Evolutionary conservation across 345 rosid genomes (phyloP), one percentile per base, ranked within the genome.

Genomic region (Laguncularia racemosa): DNA sequence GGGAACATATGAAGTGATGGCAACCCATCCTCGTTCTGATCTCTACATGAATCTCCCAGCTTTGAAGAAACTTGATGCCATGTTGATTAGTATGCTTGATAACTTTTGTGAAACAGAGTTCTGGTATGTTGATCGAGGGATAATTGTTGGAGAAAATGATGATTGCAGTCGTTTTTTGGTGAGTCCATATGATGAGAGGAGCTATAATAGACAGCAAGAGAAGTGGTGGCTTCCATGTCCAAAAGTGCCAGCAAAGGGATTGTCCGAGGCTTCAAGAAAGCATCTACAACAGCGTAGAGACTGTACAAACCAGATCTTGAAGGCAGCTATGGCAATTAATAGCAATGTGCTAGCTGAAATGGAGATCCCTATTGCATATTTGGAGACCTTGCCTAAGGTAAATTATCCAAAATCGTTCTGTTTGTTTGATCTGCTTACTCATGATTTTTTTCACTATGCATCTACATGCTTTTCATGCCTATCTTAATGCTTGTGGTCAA

Each of bases 251-350:
- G 56, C 81, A 50, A 77, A 76, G 47, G 95, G 99, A 46, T 71
- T 95, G 71, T 90, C 93, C 0, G 82, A 82, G 38, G 97, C 81
- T 50, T 62, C 82, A 1, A 88, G 92, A 71, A 90, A 85, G 80
- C 81, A 75, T 46, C 61, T 95, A 67, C 95, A 88, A 73, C 95
- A 90, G 56, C 84, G 87, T 40, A 77, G 89, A 60, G 97, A 95
- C 69, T 87, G 87, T 61, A 81, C 97, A 2, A 90, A 84, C 65
- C 97, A 95, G 81, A 88, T 95, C 60, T 63, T 90, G 55, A 95
- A 95, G 78, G 99, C 99, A n/a, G 95, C 99, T 26, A 79, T 93
- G 97, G 95, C 96, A 0, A 93, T 93, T 62, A 93, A 93, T 75
- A 86, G 87, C 45, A 81, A 85, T 51, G 90, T 93, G 61, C 87